These are phyloP conservation scores for Rhizophagus clarus DNA, from an alignment of 192 early-diverging fungal species.

Conservation along the genomic window DNA sequence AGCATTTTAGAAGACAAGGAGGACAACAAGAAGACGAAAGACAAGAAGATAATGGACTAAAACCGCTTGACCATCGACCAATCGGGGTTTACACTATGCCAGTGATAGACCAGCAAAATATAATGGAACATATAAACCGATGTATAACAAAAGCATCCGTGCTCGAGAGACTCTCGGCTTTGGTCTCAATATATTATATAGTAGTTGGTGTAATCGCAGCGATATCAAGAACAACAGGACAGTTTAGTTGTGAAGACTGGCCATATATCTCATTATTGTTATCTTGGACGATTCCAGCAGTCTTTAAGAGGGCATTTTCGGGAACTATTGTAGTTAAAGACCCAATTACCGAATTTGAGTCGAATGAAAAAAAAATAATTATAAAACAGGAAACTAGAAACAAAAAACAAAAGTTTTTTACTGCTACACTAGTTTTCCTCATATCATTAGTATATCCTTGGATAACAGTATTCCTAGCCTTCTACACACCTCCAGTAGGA, in stretches of 20 bases:
- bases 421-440: background rate
- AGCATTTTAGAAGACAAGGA: background rate
- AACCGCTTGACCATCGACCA: background rate
- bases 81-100: background rate
- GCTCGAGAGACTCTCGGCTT: background rate
- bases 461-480: background rate
- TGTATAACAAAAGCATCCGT: slow-evolving; percentile 2
- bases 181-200: background rate
- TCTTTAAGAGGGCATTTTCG: background rate
- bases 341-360: background rate
- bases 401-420: background rate
- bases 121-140: no score
- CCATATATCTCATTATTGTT: background rate
- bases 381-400: background rate
- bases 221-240: background rate
- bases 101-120: background rate
- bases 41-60: no score
- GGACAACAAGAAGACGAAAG: no score
- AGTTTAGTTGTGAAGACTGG: background rate
- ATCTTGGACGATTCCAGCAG: background rate
- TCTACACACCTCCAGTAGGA: background rate
- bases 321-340: background rate
- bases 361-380: background rate
- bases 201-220: background rate
- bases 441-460: background rate